Conservation (phyloP, 164 flowering plant species). For the Berberis vulgaris region DNA sequence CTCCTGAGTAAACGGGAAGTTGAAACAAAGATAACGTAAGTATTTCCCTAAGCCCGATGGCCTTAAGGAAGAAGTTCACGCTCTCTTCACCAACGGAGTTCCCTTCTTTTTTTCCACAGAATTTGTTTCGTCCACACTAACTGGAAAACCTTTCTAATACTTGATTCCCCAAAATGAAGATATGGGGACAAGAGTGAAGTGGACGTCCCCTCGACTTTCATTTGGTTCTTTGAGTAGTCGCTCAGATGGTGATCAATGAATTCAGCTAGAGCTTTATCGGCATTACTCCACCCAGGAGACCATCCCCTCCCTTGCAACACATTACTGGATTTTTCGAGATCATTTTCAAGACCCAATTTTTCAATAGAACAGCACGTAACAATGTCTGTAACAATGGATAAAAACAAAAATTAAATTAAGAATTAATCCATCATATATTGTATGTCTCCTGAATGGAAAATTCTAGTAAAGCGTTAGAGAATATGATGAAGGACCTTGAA, state of each 20-base stretch:
- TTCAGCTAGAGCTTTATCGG: constrained; percentile 56
- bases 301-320: constrained; percentile 72
- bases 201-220: constrained; percentile 43
- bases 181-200: constrained; percentile 83
- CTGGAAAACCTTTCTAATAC: constrained; percentile 67
- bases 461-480: too few relatives aligned
- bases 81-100: constrained; percentile 49
- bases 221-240: constrained; percentile 50
- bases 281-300: constrained; percentile 94
- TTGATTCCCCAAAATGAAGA: constrained; percentile 83
- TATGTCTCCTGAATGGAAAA: neutral
- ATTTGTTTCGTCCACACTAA: constrained; percentile 56
- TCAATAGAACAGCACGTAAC: constrained; percentile 47
- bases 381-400: constrained; percentile 31
- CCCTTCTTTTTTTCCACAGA: constrained; percentile 49
- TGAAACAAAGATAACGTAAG: constrained; percentile 84
- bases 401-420: constrained; percentile 1
- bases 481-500: neutral
- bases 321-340: constrained; percentile 82
- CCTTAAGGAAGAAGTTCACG: constrained; percentile 47
- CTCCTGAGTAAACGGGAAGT: constrained; percentile 86
- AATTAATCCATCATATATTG: neutral
- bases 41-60: constrained; percentile 81
- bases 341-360: constrained; percentile 79
- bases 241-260: constrained; percentile 49